Percentiles rank a stretch among this genome's conserved stretches.
Evolutionary conservation across 225 moss, liverwort and hornwort genomes (phyloP).

Genomic region (Takakia lepidozioides): DNA sequence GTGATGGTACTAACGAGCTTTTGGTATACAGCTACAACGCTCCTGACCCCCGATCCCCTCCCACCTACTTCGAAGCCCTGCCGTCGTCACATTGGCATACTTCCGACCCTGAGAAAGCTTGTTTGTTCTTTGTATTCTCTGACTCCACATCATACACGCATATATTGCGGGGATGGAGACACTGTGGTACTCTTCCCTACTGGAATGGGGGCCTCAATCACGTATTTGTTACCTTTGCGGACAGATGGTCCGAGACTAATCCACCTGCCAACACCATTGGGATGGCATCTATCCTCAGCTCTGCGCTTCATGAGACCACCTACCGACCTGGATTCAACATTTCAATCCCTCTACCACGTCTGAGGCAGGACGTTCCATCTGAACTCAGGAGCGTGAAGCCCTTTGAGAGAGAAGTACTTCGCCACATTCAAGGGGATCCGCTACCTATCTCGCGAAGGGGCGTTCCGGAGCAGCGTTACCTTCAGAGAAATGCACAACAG

Average conservation of each 20-base stretch:
- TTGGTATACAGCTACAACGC: conserved; percentile 58
- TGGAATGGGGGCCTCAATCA: conserved; percentile 70
- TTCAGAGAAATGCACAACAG: conserved; percentile 63
- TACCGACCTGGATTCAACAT: conserved; percentile 66
- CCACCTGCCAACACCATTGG: conserved; percentile 47
- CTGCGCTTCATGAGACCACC: conserved; percentile 54
- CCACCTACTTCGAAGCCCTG: conserved; percentile 34
- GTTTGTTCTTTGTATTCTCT: conserved; percentile 64
- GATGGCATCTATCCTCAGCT: conserved; percentile 61
- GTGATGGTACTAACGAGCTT: conserved; percentile 44
- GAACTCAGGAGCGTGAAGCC: conserved; percentile 37
- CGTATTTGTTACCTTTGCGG: conserved; percentile 62
- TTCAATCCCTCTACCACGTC: conserved; percentile 48
- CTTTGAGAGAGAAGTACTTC: conserved; percentile 55
- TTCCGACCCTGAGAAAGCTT: conserved; percentile 45
- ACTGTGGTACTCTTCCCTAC: conserved; percentile 33
- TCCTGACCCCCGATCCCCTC: conserved; percentile 27
- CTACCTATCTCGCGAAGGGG: conserved; percentile 63
- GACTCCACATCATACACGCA: conserved; percentile 33
- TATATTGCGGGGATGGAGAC: conserved; percentile 10
- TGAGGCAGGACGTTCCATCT: conserved; percentile 5
- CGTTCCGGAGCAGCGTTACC: conserved; percentile 39
- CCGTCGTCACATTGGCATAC: conserved; percentile 43
- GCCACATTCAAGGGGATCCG: conserved; percentile 62
- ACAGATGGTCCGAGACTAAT: conserved; percentile 59